Conservation (phyloP, 495 filamentous ascomycete species). For the Haplographium delicatum region DNA sequence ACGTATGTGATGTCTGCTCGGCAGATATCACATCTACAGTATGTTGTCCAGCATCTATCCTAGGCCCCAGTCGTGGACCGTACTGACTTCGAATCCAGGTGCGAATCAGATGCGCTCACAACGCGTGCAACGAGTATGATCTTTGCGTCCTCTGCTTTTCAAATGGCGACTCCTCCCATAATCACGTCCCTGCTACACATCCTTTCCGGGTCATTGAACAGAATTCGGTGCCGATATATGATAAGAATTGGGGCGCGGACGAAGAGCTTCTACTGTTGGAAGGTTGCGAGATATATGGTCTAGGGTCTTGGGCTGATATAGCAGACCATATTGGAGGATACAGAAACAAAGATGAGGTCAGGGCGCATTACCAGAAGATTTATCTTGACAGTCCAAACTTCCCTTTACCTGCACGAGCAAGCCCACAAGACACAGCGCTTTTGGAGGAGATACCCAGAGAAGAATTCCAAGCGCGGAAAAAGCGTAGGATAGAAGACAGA, state of each 20-base stretch:
- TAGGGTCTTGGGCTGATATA: conserved; percentile 97
- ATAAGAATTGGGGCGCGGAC: conserved; percentile 93
- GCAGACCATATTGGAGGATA: conserved; percentile 97
- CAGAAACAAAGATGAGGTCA: conserved; percentile 88
- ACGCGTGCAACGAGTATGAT: conserved; percentile 86
- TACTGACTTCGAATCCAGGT: conserved; percentile 49
- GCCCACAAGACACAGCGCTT: conserved; percentile 71
- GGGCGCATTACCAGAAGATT: conserved; percentile 84
- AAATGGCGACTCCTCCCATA: conserved; percentile 65
- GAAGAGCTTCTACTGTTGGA: conserved; percentile 91
- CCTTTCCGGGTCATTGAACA: conserved; percentile 93
- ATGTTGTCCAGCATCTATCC: conserved; percentile 30
- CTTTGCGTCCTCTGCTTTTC: conserved; percentile 95
- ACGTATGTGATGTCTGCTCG: conserved; percentile 92
- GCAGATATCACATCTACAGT: conserved; percentile 94
- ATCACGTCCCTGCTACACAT: conserved; percentile 81
- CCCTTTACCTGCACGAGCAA: conserved; percentile 77
- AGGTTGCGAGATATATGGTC: conserved; percentile 93
- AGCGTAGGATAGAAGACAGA: conserved; percentile 85
- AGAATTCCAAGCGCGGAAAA: conserved; percentile 90
- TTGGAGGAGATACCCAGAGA: conserved; percentile 78
- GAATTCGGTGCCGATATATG: conserved; percentile 94
- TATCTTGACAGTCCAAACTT: conserved; percentile 81
- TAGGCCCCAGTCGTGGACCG: neutral
- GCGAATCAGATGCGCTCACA: conserved; percentile 84